Percentiles rank a stretch among this genome's conserved stretches.
Conservation (phyloP, 345 rosid genomes). For the Mercurialis annua region DNA sequence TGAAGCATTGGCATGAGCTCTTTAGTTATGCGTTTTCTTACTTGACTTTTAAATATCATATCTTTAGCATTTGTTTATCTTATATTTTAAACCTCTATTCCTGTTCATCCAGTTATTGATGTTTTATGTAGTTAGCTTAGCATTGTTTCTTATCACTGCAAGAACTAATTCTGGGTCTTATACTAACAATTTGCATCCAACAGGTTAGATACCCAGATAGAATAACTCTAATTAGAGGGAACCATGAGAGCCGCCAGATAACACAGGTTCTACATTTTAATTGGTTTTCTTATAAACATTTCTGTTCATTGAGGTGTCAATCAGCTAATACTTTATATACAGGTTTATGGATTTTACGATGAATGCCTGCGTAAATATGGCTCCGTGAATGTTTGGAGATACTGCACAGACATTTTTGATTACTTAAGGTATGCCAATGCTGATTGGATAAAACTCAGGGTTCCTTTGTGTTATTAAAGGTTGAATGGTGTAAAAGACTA, state of each 20-base stretch:
- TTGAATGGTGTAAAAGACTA: constrained; percentile 1
- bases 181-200: constrained; percentile 27
- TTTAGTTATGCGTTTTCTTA: not conserved
- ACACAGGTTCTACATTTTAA: constrained; percentile 61
- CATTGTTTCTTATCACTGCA: not conserved
- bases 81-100: not conserved
- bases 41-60: not conserved
- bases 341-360: constrained; percentile 98
- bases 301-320: constrained; percentile 15
- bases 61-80: not conserved
- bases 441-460: not conserved
- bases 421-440: constrained; percentile 66
- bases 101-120: constrained; percentile 3
- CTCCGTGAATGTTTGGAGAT: constrained; percentile 97
- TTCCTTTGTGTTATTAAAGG: not conserved
- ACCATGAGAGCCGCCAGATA: constrained; percentile 97
- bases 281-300: constrained; percentile 17
- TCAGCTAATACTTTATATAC: constrained; percentile 23
- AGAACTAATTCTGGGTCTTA: not conserved
- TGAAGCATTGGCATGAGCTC: not conserved
- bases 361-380: constrained; percentile 97
- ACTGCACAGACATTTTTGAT: constrained; percentile 95
- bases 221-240: constrained; percentile 91
- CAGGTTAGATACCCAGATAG: constrained; percentile 98
- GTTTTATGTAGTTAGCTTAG: not conserved